Evolutionary conservation across 148 eudicot species (phyloP), one percentile per base, ranked within the genome.

Genomic region (Nepenthes gracilis): DNA sequence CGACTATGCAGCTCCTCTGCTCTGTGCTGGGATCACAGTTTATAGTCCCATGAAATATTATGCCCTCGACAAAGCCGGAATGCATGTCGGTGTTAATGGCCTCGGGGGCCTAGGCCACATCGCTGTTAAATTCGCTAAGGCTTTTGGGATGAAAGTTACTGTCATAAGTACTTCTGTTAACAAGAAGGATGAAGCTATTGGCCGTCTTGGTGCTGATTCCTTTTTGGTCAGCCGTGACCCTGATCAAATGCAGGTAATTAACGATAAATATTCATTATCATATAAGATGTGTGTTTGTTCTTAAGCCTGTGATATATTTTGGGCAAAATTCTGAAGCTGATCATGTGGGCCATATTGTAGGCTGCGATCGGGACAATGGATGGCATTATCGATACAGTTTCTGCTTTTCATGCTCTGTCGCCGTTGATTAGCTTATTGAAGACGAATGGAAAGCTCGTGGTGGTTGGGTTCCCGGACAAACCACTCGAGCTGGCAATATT

Each of bases 321-420:
- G 45, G 45, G 45, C 23, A 0, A 23, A 23, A 23, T 23, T 23
- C 23, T 23, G 23, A 23, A 23, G 23, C 4, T 0, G 8, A 3
- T 8, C 45, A 40, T 40, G 45, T 40, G 45, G 45, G 45, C 23
- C 23, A 23, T 23, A 23, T 40, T 59, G 38, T 55, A 77, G 81
- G 81, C 74, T 49, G 81, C 82, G 0, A 72, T 54, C 62, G 78
- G 82, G 13, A 78, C 78, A 13, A 71, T 78, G 82, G 82, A 78
- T 54, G 78, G 76, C 9, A 71, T 71, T 12, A 74, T 78, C 2
- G 78, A 78, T 57, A 78, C 82, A 12, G 76, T 71, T 1, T 67
- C 82, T 1, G 82, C 74, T 32, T 54, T 12, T 36, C 82, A 78
- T 37, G 35, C 78, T 13, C 47, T 78, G 1, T 33, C 63, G 36